A percentile compares a stretch with the other conserved stretches of the same genome.
phyloP scores from a whole-genome alignment of 257 asterid genomes.

The Solanum okadae region DNA sequence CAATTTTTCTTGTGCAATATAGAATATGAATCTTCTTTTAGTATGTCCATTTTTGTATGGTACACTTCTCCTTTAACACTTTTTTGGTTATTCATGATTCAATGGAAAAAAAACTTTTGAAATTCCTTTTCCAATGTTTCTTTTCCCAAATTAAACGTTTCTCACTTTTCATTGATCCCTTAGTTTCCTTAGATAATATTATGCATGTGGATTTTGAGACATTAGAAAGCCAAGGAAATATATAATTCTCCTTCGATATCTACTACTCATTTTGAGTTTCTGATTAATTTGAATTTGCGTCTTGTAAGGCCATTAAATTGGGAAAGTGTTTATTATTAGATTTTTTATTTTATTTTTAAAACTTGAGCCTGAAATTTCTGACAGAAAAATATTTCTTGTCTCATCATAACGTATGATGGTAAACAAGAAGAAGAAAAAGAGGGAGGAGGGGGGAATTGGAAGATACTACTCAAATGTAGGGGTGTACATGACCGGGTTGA shows the following conservation, averaged over 20 bases:
- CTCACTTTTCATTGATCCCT: neutral
- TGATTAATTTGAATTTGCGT: no score
- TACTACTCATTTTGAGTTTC: no score
- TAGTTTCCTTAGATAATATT: neutral
- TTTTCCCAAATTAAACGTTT: neutral
- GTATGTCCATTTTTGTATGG: neutral
- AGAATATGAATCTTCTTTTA: neutral
- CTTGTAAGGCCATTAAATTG: neutral
- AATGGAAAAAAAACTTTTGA: neutral
- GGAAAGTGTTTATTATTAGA: neutral
- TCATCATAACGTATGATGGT: neutral
- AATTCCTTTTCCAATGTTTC: neutral
- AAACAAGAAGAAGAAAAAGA: neutral
- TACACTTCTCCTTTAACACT: neutral
- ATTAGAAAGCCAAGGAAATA: neutral
- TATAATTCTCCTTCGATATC: no score
- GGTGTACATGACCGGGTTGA: no score
- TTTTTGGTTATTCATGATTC: neutral
- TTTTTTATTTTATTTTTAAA: neutral
- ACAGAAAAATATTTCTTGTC: rapidly evolving
- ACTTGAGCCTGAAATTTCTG: neutral
- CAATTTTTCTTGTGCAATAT: neutral
- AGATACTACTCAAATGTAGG: neutral
- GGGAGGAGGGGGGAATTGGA: neutral
- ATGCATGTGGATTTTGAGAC: neutral